phyloP scores from a whole-genome alignment of 176 grass and related monocot genomes.

The Triticum turgidum region DNA sequence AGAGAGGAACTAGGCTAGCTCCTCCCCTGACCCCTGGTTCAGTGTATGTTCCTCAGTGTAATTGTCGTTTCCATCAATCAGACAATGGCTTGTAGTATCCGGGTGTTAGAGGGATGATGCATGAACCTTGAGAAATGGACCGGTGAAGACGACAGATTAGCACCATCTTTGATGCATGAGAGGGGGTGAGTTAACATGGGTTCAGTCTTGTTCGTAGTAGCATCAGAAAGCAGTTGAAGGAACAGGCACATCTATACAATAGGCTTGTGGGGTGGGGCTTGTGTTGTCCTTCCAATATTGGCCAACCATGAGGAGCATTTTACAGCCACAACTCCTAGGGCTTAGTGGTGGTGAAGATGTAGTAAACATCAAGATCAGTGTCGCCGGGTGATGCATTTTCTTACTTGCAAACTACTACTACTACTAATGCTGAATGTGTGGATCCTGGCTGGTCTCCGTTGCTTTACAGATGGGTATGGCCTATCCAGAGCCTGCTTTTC shows the following conservation, averaged over 20 bases:
- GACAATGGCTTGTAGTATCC: conserved; percentile 5
- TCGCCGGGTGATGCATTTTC: background rate
- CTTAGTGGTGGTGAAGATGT: background rate
- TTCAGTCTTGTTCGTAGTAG: background rate
- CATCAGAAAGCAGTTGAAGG: background rate
- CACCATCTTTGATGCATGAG: conserved; percentile 4
- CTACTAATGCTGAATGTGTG: conserved; percentile 19
- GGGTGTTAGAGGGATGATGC: background rate
- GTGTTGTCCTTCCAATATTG: background rate
- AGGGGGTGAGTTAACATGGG: background rate
- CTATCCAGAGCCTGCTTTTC: conserved; percentile 44
- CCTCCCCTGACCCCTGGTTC: conserved; percentile 17
- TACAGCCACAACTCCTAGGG: background rate
- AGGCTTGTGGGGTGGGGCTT: background rate
- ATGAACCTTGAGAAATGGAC: conserved; percentile 43
- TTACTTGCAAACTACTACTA: conserved; percentile 26
- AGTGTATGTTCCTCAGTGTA: conserved; percentile 33
- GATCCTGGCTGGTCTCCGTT: conserved; percentile 26
- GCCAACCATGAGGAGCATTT: background rate
- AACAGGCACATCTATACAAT: background rate
- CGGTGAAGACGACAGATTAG: conserved; percentile 14
- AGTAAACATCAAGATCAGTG: conserved; percentile 19
- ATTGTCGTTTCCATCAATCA: conserved; percentile 28
- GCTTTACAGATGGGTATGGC: conserved; percentile 49
- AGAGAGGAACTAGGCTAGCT: conserved; percentile 18